phyloP scores from a whole-genome alignment of 225 moss, liverwort and hornwort genomes.

The Climacium dendroides region DNA sequence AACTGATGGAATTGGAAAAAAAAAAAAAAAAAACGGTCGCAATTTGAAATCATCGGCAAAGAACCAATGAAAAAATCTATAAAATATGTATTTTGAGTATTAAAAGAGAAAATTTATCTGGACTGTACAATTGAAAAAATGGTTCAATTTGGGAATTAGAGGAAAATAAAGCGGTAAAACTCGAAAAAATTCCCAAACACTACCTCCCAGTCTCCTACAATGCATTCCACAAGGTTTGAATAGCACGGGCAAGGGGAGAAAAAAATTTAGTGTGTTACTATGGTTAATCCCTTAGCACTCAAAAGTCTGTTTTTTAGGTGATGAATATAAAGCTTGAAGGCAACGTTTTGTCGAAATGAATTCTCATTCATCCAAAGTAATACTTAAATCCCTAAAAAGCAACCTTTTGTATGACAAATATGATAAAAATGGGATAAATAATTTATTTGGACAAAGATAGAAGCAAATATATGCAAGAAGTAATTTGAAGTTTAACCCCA shows the following conservation, averaged over 20 bases:
- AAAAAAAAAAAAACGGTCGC: too few relatives aligned
- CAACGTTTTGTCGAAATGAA: too few relatives aligned
- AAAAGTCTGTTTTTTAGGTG: background rate
- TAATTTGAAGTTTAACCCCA: background rate
- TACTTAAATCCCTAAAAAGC: background rate
- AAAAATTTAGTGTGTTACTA: background rate
- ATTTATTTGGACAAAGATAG: background rate
- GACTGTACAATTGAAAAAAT: too few relatives aligned
- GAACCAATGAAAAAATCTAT: too few relatives aligned
- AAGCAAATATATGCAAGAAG: background rate
- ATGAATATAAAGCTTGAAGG: background rate
- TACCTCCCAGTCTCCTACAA: background rate
- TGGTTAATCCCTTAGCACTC: accelerated
- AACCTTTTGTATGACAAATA: background rate
- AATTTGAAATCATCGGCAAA: too few relatives aligned
- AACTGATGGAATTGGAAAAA: too few relatives aligned
- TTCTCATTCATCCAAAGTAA: background rate
- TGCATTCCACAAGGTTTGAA: background rate
- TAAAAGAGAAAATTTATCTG: too few relatives aligned
- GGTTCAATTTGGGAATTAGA: too few relatives aligned
- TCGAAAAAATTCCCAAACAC: too few relatives aligned
- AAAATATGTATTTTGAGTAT: too few relatives aligned
- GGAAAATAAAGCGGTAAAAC: too few relatives aligned
- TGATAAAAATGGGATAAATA: background rate
- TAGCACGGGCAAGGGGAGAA: accelerated